These are phyloP conservation scores for Leishmania major DNA, from an alignment of 208 protist species.

Conservation along the genomic window DNA sequence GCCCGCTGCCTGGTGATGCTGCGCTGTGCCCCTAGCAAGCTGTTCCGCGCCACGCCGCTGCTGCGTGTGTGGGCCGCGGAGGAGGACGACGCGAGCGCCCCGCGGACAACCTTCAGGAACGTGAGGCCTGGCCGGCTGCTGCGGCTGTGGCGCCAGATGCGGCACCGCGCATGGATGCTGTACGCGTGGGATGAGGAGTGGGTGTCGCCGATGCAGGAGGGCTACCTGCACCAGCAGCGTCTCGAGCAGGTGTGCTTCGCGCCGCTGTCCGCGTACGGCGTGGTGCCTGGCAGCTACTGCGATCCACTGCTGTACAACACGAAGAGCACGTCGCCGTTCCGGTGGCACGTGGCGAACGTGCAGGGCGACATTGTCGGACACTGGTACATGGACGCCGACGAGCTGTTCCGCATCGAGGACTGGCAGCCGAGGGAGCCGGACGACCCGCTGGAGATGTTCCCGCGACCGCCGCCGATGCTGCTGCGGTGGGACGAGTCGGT, in stretches of 20 bases:
- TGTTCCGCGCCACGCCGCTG: slow-evolving; percentile 56
- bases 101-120: slow-evolving; percentile 90
- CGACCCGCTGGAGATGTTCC: slow-evolving; percentile 91
- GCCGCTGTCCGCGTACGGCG: slow-evolving; percentile 86
- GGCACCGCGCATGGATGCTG: slow-evolving; percentile 80
- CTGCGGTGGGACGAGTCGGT: slow-evolving; percentile 89
- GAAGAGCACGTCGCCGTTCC: slow-evolving; percentile 90
- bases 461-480: slow-evolving; percentile 79
- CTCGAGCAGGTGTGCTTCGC: slow-evolving; percentile 91
- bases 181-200: slow-evolving; percentile 92
- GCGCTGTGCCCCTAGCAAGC: slow-evolving; percentile 27
- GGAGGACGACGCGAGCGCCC: slow-evolving; percentile 80
- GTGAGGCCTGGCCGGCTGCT: slow-evolving; percentile 83
- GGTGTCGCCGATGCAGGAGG: slow-evolving; percentile 70
- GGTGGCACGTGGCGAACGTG: slow-evolving; percentile 86
- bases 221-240: slow-evolving; percentile 87
- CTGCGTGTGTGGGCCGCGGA: slow-evolving; percentile 88
- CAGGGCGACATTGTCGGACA: slow-evolving; percentile 86
- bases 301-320: slow-evolving; percentile 93
- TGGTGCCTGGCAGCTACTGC: slow-evolving; percentile 90
- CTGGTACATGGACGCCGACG: slow-evolving; percentile 92
- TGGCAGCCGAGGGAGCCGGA: slow-evolving; percentile 90
- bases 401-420: slow-evolving; percentile 89
- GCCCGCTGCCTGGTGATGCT: slow-evolving; percentile 32
- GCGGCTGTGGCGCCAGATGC: slow-evolving; percentile 86